These are phyloP conservation scores for Nemania sp. DNA, from an alignment of 2,329 filamentous ascomycete species.

Conservation along the genomic window DNA sequence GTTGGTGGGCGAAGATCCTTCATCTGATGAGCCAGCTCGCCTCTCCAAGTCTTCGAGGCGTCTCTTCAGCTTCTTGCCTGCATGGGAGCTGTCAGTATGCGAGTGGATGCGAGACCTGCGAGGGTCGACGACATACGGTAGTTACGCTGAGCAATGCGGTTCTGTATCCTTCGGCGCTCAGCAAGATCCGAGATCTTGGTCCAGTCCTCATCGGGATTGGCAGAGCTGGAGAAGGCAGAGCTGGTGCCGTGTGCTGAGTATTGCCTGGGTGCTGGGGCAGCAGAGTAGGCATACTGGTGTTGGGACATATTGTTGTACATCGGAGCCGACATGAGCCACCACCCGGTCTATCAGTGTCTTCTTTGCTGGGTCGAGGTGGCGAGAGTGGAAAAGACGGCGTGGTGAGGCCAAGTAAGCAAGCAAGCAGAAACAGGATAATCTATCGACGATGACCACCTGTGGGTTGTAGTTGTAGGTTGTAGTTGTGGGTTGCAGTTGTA, in stretches of 20 bases:
- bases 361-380: slow-evolving; percentile 1
- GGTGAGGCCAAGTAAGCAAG: neutral
- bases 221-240: slow-evolving; percentile 92
- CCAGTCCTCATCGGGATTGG: slow-evolving; percentile 97
- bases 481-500: too few relatives aligned
- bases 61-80: slow-evolving; percentile 92
- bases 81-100: slow-evolving; percentile 22
- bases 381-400: neutral
- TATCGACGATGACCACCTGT: neutral
- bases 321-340: slow-evolving; percentile 28
- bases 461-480: neutral
- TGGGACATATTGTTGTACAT: slow-evolving; percentile 52
- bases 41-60: slow-evolving; percentile 84
- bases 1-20: slow-evolving; percentile 39
- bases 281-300: slow-evolving; percentile 48
- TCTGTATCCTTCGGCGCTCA: slow-evolving; percentile 92
- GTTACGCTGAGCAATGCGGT: slow-evolving; percentile 95
- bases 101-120: neutral
- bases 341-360: neutral
- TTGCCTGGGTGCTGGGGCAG: slow-evolving; percentile 60
- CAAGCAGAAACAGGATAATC: neutral
- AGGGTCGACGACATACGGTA: slow-evolving; percentile 68
- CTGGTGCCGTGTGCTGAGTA: slow-evolving; percentile 78
- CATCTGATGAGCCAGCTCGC: slow-evolving; percentile 65
- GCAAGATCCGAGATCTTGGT: slow-evolving; percentile 98